phyloP scores from a whole-genome alignment of 768 basidiomycete species.

The Mycena maculata region DNA sequence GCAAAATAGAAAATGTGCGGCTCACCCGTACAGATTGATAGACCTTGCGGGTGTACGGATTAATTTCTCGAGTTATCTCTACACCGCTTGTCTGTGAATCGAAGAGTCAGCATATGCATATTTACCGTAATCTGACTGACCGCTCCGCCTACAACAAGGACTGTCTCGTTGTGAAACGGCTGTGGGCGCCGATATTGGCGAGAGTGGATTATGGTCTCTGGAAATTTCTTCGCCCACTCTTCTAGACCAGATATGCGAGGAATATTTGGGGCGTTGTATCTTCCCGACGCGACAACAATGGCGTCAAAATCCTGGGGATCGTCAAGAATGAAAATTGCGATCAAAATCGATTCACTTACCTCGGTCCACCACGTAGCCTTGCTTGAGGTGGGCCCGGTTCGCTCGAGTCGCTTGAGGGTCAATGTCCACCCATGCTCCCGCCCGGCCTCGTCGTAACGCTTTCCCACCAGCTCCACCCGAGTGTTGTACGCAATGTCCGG shows the following conservation, averaged over 20 bases:
- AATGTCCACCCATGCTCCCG: conserved; percentile 51
- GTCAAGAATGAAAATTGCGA: not conserved
- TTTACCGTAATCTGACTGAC: conserved; percentile 22
- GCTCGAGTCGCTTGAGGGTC: conserved; percentile 46
- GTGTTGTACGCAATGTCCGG: conserved; percentile 58
- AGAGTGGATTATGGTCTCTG: conserved; percentile 44
- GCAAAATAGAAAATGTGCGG: too few species aligned
- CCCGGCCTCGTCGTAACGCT: conserved; percentile 45
- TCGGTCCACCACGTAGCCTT: conserved; percentile 35
- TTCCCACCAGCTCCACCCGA: conserved; percentile 59
- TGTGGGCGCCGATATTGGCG: conserved; percentile 50
- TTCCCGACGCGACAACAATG: conserved; percentile 35
- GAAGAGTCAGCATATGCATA: not conserved
- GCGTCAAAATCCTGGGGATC: conserved; percentile 36
- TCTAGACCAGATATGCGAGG: conserved; percentile 38
- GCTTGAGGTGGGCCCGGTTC: not conserved
- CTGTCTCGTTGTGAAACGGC: conserved; percentile 41
- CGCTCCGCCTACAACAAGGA: conserved; percentile 47
- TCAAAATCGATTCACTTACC: conserved; percentile 39
- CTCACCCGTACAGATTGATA: conserved; percentile 35
- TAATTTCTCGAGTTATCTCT: conserved; percentile 43
- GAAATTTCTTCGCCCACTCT: conserved; percentile 41
- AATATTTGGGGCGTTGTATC: conserved; percentile 36
- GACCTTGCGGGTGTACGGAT: conserved; percentile 36
- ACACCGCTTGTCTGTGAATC: conserved; percentile 30